phyloP scores from a whole-genome alignment of 2,329 filamentous ascomycete genomes.

The Colletotrichum sp. region DNA sequence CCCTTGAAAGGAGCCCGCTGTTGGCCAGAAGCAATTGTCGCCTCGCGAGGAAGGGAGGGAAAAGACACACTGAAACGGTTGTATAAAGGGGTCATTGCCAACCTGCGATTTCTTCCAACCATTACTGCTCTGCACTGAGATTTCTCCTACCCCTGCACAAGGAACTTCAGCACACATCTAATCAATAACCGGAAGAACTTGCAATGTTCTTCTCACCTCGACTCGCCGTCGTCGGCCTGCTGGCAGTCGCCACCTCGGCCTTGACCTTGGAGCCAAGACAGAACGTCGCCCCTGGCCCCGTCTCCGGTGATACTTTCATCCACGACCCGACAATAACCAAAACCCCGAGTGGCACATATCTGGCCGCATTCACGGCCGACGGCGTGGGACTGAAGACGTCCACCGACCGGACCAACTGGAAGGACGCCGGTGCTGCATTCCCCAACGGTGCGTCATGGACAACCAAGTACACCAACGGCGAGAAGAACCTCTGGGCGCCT shows the following conservation, averaged over 20 bases:
- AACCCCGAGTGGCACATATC: constrained; percentile 28
- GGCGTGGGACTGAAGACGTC: constrained; percentile 35
- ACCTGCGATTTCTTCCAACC: accelerated
- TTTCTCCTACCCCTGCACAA: background rate
- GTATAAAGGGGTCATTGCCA: background rate
- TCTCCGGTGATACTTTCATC: constrained; percentile 28
- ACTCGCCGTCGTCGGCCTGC: background rate
- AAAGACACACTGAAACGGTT: background rate
- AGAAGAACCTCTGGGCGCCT: constrained; percentile 52
- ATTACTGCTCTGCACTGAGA: background rate
- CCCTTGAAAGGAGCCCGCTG: background rate
- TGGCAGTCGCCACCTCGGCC: background rate
- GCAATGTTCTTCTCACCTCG: background rate
- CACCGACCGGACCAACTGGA: constrained; percentile 34
- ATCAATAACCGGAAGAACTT: background rate
- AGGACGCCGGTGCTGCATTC: constrained; percentile 31
- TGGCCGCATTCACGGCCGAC: constrained; percentile 30
- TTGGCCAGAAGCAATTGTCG: background rate
- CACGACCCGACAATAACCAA: constrained; percentile 35
- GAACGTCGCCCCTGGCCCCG: constrained; percentile 24
- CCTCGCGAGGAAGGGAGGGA: background rate
- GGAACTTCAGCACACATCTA: background rate
- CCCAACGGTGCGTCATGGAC: constrained; percentile 36
- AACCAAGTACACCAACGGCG: constrained; percentile 31
- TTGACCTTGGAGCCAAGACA: background rate